phyloP scores from a whole-genome alignment of 768 basidiomycete genomes.

The Tephrocybe sp. region DNA sequence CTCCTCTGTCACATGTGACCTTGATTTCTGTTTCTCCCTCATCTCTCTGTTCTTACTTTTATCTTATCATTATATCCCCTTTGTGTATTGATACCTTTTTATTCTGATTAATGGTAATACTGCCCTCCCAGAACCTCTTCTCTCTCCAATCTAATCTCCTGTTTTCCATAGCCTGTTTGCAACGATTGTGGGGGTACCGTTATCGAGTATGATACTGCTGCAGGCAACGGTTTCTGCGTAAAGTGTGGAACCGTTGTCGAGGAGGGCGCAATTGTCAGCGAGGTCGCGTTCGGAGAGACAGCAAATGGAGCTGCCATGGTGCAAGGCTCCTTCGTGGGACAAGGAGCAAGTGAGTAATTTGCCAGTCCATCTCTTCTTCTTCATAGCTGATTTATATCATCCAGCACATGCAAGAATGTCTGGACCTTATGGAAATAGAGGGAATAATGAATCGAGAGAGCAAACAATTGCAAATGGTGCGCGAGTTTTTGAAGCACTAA shows the following conservation, averaged over 20 bases:
- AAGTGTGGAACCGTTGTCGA: conserved; percentile 88
- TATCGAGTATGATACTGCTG: conserved; percentile 82
- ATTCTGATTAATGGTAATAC: conserved; percentile 14
- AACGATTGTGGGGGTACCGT: conserved; percentile 79
- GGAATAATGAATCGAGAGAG: conserved; percentile 79
- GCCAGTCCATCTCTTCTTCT: conserved; percentile 27
- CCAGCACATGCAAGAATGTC: conserved; percentile 80
- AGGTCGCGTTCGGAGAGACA: conserved; percentile 95
- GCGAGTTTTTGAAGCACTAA: not conserved
- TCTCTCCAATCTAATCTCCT: conserved; percentile 12
- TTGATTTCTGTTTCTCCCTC: not conserved
- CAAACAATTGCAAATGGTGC: conserved; percentile 88
- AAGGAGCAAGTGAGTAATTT: conserved; percentile 69
- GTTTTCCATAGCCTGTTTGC: conserved; percentile 49
- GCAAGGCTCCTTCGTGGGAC: conserved; percentile 88
- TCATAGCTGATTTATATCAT: conserved; percentile 1
- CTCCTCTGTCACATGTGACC: conserved; percentile 12
- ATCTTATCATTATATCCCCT: conserved; percentile 14
- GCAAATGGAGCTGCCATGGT: conserved; percentile 92
- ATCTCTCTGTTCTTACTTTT: conserved; percentile 7
- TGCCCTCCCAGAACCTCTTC: not conserved
- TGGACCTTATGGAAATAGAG: conserved; percentile 78
- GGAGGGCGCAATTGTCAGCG: conserved; percentile 91
- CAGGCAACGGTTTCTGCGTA: conserved; percentile 83
- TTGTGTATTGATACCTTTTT: conserved; percentile 14